These are phyloP conservation scores for Alternaria gaisen DNA, from an alignment of 2,329 filamentous ascomycete species.

Conservation along the genomic window DNA sequence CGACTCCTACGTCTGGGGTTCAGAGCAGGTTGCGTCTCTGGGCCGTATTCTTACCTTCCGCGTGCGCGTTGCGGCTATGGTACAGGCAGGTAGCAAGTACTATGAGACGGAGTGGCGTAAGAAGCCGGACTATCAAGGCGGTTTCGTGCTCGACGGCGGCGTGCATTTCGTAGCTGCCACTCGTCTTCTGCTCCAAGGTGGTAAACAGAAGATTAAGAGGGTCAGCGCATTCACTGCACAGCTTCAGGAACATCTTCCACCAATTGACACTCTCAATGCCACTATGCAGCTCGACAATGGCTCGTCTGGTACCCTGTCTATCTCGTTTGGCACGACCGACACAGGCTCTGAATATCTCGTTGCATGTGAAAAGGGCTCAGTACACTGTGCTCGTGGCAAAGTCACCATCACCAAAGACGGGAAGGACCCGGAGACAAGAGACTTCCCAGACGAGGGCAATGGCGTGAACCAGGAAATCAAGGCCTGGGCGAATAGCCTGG, in stretches of 20 bases:
- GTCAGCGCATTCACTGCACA: constrained; percentile 66
- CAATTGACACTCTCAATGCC: constrained; percentile 72
- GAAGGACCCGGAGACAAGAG: constrained; percentile 45
- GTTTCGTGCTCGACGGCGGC: constrained; percentile 78
- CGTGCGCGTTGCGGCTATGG: constrained; percentile 56
- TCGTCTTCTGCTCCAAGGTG: constrained; percentile 63
- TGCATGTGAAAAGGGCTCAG: constrained; percentile 66
- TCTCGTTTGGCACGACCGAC: constrained; percentile 67
- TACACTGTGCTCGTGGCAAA: constrained; percentile 59
- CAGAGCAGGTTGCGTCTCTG: constrained; percentile 59
- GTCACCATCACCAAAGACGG: constrained; percentile 38
- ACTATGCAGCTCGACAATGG: constrained; percentile 64
- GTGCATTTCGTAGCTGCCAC: constrained; percentile 75
- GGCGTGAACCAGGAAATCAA: constrained; percentile 69
- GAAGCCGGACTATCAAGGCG: constrained; percentile 74
- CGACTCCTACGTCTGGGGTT: constrained; percentile 63
- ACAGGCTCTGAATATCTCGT: constrained; percentile 64
- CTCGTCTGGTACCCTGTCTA: constrained; percentile 64
- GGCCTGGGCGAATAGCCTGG: constrained; percentile 66
- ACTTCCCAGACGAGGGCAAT: constrained; percentile 59
- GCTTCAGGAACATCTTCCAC: constrained; percentile 66
- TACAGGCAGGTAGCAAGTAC: constrained; percentile 64
- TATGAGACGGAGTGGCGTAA: constrained; percentile 70
- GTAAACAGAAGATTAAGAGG: constrained; percentile 54
- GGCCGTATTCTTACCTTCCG: constrained; percentile 66